Evolutionary conservation across 768 basidiomycete genomes (phyloP).

Genomic region (Paxillus rubicundulus): DNA sequence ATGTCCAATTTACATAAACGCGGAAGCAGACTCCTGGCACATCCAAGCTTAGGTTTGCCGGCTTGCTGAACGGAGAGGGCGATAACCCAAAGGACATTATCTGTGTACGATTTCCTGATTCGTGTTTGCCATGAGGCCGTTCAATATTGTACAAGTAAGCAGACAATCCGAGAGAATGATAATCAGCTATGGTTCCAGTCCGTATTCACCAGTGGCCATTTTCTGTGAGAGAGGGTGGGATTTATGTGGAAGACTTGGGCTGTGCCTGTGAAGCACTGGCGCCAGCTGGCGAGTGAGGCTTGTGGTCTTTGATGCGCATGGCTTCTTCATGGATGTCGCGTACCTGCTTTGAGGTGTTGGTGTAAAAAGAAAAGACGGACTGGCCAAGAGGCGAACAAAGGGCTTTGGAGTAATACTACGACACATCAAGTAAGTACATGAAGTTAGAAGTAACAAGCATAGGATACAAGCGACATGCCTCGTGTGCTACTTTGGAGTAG

Average conservation of each 20-base stretch:
- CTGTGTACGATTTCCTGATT: not conserved
- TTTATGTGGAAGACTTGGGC: conserved; percentile 11
- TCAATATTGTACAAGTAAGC: conserved; percentile 3
- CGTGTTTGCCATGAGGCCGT: not conserved
- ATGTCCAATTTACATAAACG: no score
- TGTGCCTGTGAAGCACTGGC: conserved; percentile 7
- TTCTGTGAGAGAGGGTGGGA: not conserved
- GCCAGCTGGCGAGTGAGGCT: conserved; percentile 27
- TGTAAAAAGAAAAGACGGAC: conserved; percentile 81
- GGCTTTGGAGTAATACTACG: conserved; percentile 75
- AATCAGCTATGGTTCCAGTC: not conserved
- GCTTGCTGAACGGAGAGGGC: not conserved
- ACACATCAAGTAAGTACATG: not conserved
- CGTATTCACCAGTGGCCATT: not conserved
- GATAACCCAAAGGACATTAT: not conserved
- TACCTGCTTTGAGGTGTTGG: conserved; percentile 82
- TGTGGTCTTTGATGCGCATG: conserved; percentile 70
- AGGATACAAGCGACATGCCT: conserved; percentile 42
- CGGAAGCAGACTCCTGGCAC: no score
- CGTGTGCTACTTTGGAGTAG: conserved; percentile 61
- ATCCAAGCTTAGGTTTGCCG: not conserved
- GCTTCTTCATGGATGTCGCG: conserved; percentile 94
- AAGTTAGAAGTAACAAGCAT: not conserved
- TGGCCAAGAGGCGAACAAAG: conserved; percentile 74
- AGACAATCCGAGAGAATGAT: conserved; percentile 1